Evolutionary conservation across 805 yeast genomes (phyloP).

Genomic region (Cyberlindnera nakhonratchasimensis): DNA sequence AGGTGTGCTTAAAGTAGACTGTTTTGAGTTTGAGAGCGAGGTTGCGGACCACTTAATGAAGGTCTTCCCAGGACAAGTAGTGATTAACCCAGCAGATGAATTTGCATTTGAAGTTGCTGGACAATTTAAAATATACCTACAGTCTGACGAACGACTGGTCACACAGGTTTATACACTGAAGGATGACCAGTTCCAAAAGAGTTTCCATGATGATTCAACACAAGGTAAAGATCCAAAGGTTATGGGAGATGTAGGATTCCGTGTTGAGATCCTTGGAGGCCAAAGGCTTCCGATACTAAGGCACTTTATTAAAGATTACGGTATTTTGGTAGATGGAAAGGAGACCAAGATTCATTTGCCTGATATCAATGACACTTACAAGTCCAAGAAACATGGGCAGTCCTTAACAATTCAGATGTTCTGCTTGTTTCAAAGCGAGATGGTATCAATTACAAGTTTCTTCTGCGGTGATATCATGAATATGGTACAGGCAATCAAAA

Average conservation of each 20-base stretch:
- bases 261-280: constrained; percentile 7
- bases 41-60: constrained; percentile 6
- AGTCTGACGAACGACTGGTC: constrained; percentile 19
- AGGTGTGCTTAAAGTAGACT: constrained; percentile 15
- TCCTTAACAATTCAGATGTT: constrained; percentile 12
- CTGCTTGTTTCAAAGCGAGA: constrained; percentile 9
- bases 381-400: constrained; percentile 5
- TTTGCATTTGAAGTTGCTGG: constrained; percentile 15
- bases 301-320: not conserved
- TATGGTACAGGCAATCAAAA: not conserved
- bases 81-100: constrained; percentile 20
- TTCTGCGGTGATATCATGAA: constrained; percentile 9
- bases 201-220: not conserved
- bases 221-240: not conserved
- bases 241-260: constrained; percentile 17
- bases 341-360: constrained; percentile 3
- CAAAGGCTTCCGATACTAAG: constrained; percentile 4
- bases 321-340: constrained; percentile 2
- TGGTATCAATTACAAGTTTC: constrained; percentile 3
- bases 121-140: constrained; percentile 11
- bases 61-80: constrained; percentile 11
- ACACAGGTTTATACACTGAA: constrained; percentile 4
- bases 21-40: constrained; percentile 20
- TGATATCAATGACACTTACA: constrained; percentile 9
- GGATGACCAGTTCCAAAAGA: constrained; percentile 1